Evolutionary conservation across 768 basidiomycete species (phyloP), one percentile per base, ranked within the genome.

Genomic region (Mycena vitilis): DNA sequence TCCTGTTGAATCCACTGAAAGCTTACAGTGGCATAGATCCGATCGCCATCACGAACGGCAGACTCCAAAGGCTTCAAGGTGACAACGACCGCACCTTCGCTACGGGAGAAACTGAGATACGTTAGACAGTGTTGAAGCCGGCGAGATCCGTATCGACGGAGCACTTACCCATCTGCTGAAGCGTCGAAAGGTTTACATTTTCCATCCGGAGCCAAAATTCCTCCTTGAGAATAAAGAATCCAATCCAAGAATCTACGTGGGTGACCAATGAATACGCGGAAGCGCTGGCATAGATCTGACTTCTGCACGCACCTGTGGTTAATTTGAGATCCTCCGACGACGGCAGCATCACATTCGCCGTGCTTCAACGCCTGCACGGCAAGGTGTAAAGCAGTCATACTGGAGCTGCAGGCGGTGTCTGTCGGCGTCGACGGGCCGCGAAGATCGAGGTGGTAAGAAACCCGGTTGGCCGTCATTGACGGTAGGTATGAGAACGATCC

Each of bases 401-500:
- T 77, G 4, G 81, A 82, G 20, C 79, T 82, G 66, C 83, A 84
- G 1, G 80, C 80, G 0, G 79, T 81, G 54, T 84, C 83, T 0
- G 79, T 65, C 6, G 81, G 78, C 37, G 83, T 45, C 10, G 83
- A 84, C 15, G 83, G 83, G 15, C 65, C 69, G 4, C 65, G 42
- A 16, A 72, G 55, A 53, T 74, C 69, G n/a, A 78, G 73, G 54
- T 76, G 71, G 49, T 77, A 75, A 0, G 78, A 78, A 16, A 79
- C 63, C 1, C 71, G 60, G 59, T 78, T 79, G 6, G 78, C 78
- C 3, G 78, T 56, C 73, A 75, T 77, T 4, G 71, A 38, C 0
- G 78, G 76, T 10, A 47, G 30, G 8, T 34, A 63, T 1, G 73
- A 73, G 34, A 79, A 74, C 3, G 75, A 73, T 1, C 75, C 75